Percentiles rank a stretch among this genome's conserved stretches.
phyloP scores from a whole-genome alignment of 2,329 filamentous ascomycete species.

The Fusarium humuli region DNA sequence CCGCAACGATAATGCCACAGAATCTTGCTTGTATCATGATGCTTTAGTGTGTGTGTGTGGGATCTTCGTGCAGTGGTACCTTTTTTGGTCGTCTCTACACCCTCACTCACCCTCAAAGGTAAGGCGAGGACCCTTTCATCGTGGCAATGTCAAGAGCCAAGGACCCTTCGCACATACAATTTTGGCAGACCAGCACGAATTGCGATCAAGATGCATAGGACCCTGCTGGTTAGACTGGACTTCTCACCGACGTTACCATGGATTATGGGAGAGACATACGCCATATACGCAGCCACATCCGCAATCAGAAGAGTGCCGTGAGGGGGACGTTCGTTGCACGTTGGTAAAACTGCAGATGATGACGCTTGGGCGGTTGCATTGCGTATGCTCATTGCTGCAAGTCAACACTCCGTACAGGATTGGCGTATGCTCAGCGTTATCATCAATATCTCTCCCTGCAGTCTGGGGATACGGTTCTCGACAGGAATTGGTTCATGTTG shows the following conservation, averaged over 20 bases:
- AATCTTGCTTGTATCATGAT: conserved; percentile 1
- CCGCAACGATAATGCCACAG: conserved; percentile 28
- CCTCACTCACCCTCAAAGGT: conserved; percentile 11
- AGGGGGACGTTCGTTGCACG: conserved; percentile 6
- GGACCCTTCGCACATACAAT: conserved; percentile 37
- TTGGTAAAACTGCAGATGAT: conserved; percentile 17
- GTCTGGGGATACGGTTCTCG: conserved; percentile 15
- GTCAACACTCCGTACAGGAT: conserved; percentile 16
- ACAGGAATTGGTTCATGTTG: conserved; percentile 26
- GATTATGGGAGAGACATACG: conserved; percentile 9
- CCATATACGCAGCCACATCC: conserved; percentile 33
- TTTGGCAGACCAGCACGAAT: neutral
- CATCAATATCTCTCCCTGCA: neutral
- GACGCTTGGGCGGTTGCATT: conserved; percentile 27
- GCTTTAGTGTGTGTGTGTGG: conserved; percentile 7
- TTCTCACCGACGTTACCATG: conserved; percentile 35
- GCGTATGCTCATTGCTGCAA: conserved; percentile 22
- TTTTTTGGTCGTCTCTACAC: conserved; percentile 9
- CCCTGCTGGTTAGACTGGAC: neutral
- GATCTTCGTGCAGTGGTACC: conserved; percentile 31
- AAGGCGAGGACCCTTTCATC: conserved; percentile 13
- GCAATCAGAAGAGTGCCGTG: conserved; percentile 9
- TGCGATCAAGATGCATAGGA: conserved; percentile 9
- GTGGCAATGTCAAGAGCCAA: conserved; percentile 24
- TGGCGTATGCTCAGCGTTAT: conserved; percentile 22